Base-by-base conservation (phyloP, 148 eudicot genomes). In the Pharnaceum exiguum region DNA sequence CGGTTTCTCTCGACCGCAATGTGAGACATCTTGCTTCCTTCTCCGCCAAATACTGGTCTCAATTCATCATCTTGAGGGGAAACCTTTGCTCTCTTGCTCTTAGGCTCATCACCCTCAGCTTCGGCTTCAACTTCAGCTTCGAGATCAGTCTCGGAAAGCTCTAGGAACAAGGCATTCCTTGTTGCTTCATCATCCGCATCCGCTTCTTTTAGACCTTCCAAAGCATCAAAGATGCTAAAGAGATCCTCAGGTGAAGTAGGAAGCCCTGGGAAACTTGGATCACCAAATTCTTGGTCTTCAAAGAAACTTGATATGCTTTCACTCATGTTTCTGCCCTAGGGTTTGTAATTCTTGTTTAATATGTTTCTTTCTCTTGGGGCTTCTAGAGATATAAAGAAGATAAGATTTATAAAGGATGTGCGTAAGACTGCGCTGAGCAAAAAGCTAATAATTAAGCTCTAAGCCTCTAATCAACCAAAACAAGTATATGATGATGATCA, bases 1-100 rank as follows among this genome's bases (percentile, higher is more conserved):
- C 99, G 60, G 48, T 89, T 89, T 30, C 99, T 66, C 73, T 93
- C 99, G 30, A 93, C 95, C 1, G 96, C 68, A 29, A 89, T 89
- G 32, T 93, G 99, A 17, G 90, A 77, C 23, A 80, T 55, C 66
- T 54, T 82, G 15, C 50, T 21, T 12, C 44, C 40, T 22, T 45
- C 51, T 33, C 50, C 29, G 31, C 13, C 33, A 57, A 11, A 73
- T 68, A 71, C 53, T 59, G 73, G 5, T 16, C 2, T 49, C 7
- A 5, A 18, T 36, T 61, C 61, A 1, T 27, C 37, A 1, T 69
- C 69, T 2, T 49, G 59, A 0, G 29, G 39, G 17, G 28, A 7
- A 16, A 7, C 35, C 48, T 64, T 71, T 0, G 60, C 65, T 36
- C 70, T 88, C 74, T 88, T 93, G 11, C 73, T 70, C 53, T 59